Percentiles rank a stretch among this genome's conserved stretches.
These are phyloP conservation scores for Rhodotorula sp. DNA, from an alignment of 1,284 basidiomycete species.

Conservation along the genomic window DNA sequence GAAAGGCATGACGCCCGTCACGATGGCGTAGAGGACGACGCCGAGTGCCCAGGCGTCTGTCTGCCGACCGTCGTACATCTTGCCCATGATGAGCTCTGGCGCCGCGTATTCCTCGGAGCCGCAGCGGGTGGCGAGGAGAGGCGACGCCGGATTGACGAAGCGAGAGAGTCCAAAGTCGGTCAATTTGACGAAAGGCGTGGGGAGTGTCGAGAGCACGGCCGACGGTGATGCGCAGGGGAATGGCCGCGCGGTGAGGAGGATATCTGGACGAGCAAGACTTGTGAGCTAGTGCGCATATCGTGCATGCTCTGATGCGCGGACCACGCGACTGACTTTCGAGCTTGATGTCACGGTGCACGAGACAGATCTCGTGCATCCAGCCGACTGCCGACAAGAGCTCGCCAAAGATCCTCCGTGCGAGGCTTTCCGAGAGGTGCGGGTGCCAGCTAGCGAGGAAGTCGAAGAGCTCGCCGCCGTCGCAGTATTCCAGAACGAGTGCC, in stretches of 20 bases:
- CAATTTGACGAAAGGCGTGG: slow-evolving; percentile 71
- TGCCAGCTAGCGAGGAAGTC: slow-evolving; percentile 67
- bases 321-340: slow-evolving; percentile 71
- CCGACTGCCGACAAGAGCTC: slow-evolving; percentile 77
- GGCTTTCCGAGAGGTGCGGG: slow-evolving; percentile 59
- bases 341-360: slow-evolving; percentile 92
- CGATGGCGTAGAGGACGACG: slow-evolving; percentile 74
- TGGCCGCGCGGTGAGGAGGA: slow-evolving; percentile 57
- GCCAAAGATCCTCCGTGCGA: slow-evolving; percentile 70
- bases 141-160: slow-evolving; percentile 70
- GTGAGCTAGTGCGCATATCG: neutral
- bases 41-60: slow-evolving; percentile 90
- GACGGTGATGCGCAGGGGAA: slow-evolving; percentile 51
- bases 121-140: slow-evolving; percentile 77
- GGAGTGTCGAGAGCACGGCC: slow-evolving; percentile 51
- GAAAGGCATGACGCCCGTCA: slow-evolving; percentile 64
- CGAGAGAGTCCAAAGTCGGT: slow-evolving; percentile 88
- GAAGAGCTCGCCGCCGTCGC: slow-evolving; percentile 80
- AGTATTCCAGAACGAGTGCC: slow-evolving; percentile 74
- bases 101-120: slow-evolving; percentile 89
- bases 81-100: slow-evolving; percentile 79
- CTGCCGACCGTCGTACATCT: slow-evolving; percentile 75
- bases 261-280: slow-evolving; percentile 52
- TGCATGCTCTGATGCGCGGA: neutral
- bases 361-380: slow-evolving; percentile 83